Evolutionary conservation across 2,329 filamentous ascomycete species (phyloP).

Genomic region (Sporothrix luriei): DNA sequence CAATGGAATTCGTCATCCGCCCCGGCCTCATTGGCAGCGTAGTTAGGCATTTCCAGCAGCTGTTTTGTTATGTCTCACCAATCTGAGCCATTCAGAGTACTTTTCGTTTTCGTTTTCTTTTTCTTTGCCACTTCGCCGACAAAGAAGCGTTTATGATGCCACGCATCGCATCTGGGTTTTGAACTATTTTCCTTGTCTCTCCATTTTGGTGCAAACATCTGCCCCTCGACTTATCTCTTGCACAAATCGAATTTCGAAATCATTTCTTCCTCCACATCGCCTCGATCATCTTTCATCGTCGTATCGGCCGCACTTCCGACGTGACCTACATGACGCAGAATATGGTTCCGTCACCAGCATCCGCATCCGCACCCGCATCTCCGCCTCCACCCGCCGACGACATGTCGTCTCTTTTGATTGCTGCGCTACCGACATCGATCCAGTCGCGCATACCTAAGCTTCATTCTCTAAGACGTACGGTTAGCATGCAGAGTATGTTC

Average conservation of each 20-base stretch:
- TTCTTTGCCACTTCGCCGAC: background rate
- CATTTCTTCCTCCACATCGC: background rate
- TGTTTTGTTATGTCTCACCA: constrained; percentile 26
- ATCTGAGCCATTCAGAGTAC: background rate
- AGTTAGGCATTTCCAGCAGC: background rate
- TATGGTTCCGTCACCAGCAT: constrained; percentile 5
- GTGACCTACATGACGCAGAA: background rate
- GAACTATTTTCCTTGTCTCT: too few species aligned
- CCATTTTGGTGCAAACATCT: too few species aligned
- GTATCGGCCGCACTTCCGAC: background rate
- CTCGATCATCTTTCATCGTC: background rate
- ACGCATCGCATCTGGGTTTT: background rate
- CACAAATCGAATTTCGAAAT: background rate
- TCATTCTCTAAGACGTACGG: constrained; percentile 33
- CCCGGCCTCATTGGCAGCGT: constrained; percentile 24
- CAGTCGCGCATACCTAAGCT: constrained; percentile 37
- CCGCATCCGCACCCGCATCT: background rate
- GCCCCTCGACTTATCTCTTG: background rate
- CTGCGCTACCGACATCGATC: constrained; percentile 38
- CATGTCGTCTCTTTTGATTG: constrained; percentile 34
- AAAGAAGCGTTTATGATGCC: constrained; percentile 1
- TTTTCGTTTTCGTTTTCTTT: background rate
- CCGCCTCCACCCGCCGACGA: background rate
- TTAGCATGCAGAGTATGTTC: constrained; percentile 29
- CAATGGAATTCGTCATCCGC: constrained; percentile 23